Evolutionary conservation across 257 asterid genomes (phyloP), one percentile per base, ranked within the genome.

Genomic region (Plectranthus barbatus): DNA sequence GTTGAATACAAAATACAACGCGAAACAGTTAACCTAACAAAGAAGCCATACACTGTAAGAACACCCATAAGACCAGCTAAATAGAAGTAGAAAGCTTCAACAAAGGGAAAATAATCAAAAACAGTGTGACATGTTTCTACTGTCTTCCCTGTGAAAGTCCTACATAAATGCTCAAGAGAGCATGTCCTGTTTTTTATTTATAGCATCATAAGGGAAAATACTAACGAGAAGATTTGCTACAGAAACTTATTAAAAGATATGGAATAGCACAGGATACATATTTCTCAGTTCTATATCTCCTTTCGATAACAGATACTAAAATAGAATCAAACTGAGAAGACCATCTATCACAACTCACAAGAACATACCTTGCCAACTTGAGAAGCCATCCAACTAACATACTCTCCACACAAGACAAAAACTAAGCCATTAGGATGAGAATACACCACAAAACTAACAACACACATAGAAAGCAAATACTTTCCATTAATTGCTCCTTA

Each of bases 341-440:
- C 47, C 34, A 24, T 34, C 33, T 18, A 21, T 54, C 52, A 58
- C 24, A 44, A 42, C 14, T 54, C 52, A 58, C 24, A 44, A 42
- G 37, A 42, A 36, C 55, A 64, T 63, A 17, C 36, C 5, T 31
- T 4, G 36, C 36, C 36, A 31, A 31, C 36, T 45, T 59, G 51
- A 58, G 51, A 64, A 65, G 63, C 66, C 39, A 34, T 60, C 46
- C 40, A 60, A 39, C 62, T n/a, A 54, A 47, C 44, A 69, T 42
- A 19, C 31, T 49, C 9, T 36, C 40, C 52, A 45, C 52, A 45
- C 53, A 56, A 29, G 37, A 39, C 33, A 37, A 34, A 17, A 19
- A 31, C 6, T 50, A 31, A 61, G 59, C 39, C 40, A 58, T 47
- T 36, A 20, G 5, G 14, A 21, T 50, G 44, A 57, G 12, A 63